Evolutionary conservation across 495 filamentous ascomycete species (phyloP).

Genomic region (Talaromyces adpressus): DNA sequence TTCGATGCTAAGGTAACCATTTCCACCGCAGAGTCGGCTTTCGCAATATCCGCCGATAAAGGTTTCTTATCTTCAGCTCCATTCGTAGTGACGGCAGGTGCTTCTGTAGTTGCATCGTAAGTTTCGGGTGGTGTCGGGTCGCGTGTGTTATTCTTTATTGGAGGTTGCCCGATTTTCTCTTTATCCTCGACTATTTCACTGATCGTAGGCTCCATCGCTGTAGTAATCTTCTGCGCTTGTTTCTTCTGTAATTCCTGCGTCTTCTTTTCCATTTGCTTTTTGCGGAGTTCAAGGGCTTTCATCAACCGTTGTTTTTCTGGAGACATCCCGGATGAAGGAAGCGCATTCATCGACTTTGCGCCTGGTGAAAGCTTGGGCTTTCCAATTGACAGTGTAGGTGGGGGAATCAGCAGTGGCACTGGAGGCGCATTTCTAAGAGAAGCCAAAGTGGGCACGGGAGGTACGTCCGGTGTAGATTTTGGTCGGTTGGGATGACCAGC

Average conservation of each 20-base stretch:
- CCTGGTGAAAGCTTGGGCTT: constrained; percentile 47
- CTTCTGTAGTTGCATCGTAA: neutral
- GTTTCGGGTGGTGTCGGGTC: constrained; percentile 5
- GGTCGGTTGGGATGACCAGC: constrained; percentile 26
- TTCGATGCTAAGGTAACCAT: constrained; percentile 10
- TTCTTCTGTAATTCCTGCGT: constrained; percentile 24
- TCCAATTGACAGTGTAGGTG: constrained; percentile 37
- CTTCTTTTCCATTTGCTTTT: constrained; percentile 58
- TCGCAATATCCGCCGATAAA: constrained; percentile 8
- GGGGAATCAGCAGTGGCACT: constrained; percentile 39
- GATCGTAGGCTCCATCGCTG: constrained; percentile 3
- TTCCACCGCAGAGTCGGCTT: constrained; percentile 19
- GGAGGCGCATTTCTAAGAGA: constrained; percentile 29
- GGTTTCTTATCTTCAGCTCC: constrained; percentile 7
- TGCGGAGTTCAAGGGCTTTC: constrained; percentile 87
- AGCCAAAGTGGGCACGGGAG: constrained; percentile 24
- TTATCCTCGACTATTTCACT: constrained; percentile 21
- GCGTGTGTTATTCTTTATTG: constrained; percentile 8
- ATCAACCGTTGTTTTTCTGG: constrained; percentile 86
- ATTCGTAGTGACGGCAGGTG: constrained; percentile 2
- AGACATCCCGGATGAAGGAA: constrained; percentile 58
- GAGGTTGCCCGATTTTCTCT: constrained; percentile 22
- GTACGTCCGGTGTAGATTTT: constrained; percentile 34
- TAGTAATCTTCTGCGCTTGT: constrained; percentile 17
- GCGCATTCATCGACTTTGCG: constrained; percentile 39